Evolutionary conservation across 306 rosid genomes (phyloP), one percentile per base, ranked within the genome.

Genomic region (Rosa multiflora): DNA sequence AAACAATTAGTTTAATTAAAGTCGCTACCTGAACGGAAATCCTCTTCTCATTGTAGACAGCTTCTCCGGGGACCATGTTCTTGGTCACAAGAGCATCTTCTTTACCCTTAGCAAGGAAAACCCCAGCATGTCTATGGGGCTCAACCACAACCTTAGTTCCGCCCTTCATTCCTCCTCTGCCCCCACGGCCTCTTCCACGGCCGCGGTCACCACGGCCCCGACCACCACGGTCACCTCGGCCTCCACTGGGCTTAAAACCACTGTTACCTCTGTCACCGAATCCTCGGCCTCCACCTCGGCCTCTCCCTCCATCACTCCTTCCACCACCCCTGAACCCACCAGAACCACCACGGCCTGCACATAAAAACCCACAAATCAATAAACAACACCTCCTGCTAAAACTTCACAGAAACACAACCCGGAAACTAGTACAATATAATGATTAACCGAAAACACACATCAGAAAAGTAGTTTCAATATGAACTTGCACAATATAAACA

Each of bases 41-140:
- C 74, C 97, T 86, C 84, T 94, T 92, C 88, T 94, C 98, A 20
- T 89, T 91, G 82, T 94, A 94, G 59, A 94, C 97, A 72, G 97
- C 96, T 77, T 89, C 97, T 17, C 98, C 98, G 8, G 95, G 90
- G 40, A 91, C 98, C 80, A 94, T 39, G 76, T 94, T 94, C 88
- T 82, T 91, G 13, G 98, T 94, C 20, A 94, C 97, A 84, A 94
- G 94, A 21, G 97, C 97, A 87, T 94, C 97, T 80, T 91, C 93
- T 59, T 92, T 92, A 5, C 97, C 98, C 91, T 88, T 94, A 0
- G 95, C 97, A 62, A 91, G 88, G 88, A 94, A 94, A 15, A 94
- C 91, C 4, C 98, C 97, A 4, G 83, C 95, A 15, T 94, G 98
- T 64, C 97, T 80, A 35, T 88, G 92, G 4, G 88, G 92, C 74